A percentile compares a stretch with the other conserved stretches of the same genome.
These are phyloP conservation scores for Aspergillus sclerotiicarbonarius DNA, from an alignment of 495 filamentous ascomycete species.

Conservation along the genomic window DNA sequence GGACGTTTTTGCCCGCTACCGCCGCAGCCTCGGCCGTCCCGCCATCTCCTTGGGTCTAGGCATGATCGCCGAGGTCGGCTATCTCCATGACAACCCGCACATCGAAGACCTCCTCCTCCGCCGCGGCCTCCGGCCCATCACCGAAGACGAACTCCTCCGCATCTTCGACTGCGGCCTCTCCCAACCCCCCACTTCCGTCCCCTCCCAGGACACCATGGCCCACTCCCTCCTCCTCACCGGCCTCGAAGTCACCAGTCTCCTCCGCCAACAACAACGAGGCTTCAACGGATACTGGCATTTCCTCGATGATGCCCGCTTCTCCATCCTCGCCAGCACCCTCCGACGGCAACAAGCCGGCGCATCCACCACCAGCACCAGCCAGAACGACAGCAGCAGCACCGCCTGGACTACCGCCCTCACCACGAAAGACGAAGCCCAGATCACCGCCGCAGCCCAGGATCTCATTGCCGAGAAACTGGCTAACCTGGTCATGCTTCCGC, in stretches of 20 bases:
- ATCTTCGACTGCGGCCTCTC: conserved; percentile 24
- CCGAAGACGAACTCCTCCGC: conserved; percentile 35
- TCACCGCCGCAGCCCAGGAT: conserved; percentile 1
- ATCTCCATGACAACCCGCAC: conserved; percentile 35
- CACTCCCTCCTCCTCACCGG: neutral
- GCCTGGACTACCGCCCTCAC: neutral
- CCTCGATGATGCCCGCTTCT: too few species aligned
- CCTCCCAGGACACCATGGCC: neutral
- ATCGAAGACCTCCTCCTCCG: conserved; percentile 31
- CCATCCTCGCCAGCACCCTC: too few species aligned
- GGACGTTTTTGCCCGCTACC: conserved; percentile 26
- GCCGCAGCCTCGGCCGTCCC: neutral
- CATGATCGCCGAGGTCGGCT: conserved; percentile 27
- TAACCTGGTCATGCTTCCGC: conserved; percentile 49
- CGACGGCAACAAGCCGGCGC: too few species aligned
- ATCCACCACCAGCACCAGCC: too few species aligned
- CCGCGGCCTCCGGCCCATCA: conserved; percentile 28
- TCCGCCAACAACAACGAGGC: neutral
- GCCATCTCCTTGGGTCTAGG: conserved; percentile 23
- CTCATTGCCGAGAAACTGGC: conserved; percentile 39
- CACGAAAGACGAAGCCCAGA: conserved; percentile 22
- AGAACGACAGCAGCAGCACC: conserved; percentile 6
- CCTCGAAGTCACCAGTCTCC: neutral
- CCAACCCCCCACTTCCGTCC: neutral
- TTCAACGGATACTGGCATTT: too few species aligned